A percentile compares a stretch with the other conserved stretches of the same genome.
phyloP scores from a whole-genome alignment of 768 basidiomycete genomes.

The Harrya chromipes region DNA sequence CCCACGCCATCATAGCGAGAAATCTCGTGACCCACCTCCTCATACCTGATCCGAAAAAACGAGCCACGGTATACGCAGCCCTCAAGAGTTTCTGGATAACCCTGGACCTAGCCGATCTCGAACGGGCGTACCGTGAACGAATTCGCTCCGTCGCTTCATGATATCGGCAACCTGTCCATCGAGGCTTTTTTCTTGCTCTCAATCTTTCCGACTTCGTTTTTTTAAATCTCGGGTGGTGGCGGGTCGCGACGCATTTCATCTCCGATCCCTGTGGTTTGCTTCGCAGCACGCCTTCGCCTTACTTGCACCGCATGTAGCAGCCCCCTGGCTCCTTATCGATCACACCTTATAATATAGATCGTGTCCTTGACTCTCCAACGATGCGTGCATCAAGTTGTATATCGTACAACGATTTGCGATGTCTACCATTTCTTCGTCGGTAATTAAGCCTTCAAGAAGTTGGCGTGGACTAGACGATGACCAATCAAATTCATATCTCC shows the following conservation, averaged over 20 bases:
- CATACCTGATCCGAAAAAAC: constrained; percentile 49
- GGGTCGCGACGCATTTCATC: neutral
- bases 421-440: neutral
- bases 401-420: constrained; percentile 2
- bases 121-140: constrained; percentile 57
- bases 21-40: constrained; percentile 60
- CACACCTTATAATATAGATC: neutral
- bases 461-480: constrained; percentile 68
- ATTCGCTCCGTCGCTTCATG: constrained; percentile 31
- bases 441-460: constrained; percentile 70
- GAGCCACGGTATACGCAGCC: constrained; percentile 63
- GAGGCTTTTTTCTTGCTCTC: neutral
- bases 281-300: neutral
- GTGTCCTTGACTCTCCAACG: neutral
- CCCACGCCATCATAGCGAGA: constrained; percentile 38
- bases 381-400: constrained; percentile 4
- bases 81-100: constrained; percentile 66
- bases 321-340: neutral
- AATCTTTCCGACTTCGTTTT: neutral
- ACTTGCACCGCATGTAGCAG: constrained; percentile 1
- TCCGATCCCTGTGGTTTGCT: neutral
- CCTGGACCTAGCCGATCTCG: constrained; percentile 57
- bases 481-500: constrained; percentile 5
- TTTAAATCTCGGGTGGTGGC: neutral
- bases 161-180: neutral